Evolutionary conservation across 495 filamentous ascomycete genomes (phyloP).

Genomic region (Aspergillus baeticus): DNA sequence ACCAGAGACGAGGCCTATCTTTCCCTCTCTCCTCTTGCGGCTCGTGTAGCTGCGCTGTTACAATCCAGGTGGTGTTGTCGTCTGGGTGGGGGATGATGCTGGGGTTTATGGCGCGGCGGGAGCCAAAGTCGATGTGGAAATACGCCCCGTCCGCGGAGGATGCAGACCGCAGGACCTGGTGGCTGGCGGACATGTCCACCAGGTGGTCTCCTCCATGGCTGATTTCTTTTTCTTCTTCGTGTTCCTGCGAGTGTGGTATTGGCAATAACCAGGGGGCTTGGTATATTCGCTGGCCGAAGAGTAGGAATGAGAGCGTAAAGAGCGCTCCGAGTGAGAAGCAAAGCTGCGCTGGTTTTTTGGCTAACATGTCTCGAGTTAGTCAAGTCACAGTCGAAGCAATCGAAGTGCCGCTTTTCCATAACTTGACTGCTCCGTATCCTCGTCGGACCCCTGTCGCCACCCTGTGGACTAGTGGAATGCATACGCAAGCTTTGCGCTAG

Average conservation of each 20-base stretch:
- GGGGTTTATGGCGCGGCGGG: slow-evolving; percentile 41
- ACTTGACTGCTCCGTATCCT: too few species aligned
- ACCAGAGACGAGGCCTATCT: slow-evolving; percentile 14
- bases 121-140: slow-evolving; percentile 44
- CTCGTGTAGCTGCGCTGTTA: slow-evolving; percentile 42
- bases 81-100: slow-evolving; percentile 53
- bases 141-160: slow-evolving; percentile 38
- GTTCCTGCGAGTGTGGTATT: neutral
- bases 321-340: too few species aligned
- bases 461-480: too few species aligned
- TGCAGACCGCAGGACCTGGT: slow-evolving; percentile 39
- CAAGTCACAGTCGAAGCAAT: too few species aligned
- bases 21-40: neutral
- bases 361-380: too few species aligned
- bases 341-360: too few species aligned
- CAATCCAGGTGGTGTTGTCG: slow-evolving; percentile 40
- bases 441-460: too few species aligned
- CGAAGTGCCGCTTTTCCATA: too few species aligned
- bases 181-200: slow-evolving; percentile 19
- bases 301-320: too few species aligned
- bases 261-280: neutral
- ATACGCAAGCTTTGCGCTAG: too few species aligned
- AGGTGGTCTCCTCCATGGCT: too few species aligned
- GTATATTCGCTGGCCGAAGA: neutral
- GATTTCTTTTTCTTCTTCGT: neutral